Conservation (phyloP, 2,329 filamentous ascomycete genomes). For the Aureobasidium sp. region DNA sequence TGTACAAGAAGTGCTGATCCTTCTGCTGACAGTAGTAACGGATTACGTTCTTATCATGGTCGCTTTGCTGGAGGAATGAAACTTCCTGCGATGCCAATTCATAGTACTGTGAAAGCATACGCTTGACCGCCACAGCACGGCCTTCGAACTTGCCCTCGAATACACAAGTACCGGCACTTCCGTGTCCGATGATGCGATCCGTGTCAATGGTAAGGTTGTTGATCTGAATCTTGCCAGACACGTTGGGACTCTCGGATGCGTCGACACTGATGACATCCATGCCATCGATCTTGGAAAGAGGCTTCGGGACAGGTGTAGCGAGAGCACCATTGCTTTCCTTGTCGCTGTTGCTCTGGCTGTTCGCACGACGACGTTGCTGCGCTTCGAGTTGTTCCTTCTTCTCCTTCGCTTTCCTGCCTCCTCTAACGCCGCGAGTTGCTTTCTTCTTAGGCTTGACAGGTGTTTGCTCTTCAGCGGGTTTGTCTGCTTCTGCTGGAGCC, state of each 20-base stretch:
- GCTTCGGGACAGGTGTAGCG: conserved; percentile 23
- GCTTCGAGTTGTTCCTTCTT: conserved; percentile 20
- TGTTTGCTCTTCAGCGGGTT: conserved; percentile 15
- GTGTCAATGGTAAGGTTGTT: conserved; percentile 55
- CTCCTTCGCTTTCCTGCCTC: conserved; percentile 26
- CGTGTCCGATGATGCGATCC: conserved; percentile 58
- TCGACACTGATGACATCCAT: conserved; percentile 38
- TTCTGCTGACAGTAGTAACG: conserved; percentile 91
- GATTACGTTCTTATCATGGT: conserved; percentile 94
- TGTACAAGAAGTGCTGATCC: conserved; percentile 86
- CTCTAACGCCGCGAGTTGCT: conserved; percentile 41
- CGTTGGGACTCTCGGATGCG: conserved; percentile 34
- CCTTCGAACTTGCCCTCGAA: conserved; percentile 93
- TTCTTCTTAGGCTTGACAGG: conserved; percentile 37
- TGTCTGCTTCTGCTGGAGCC: neutral
- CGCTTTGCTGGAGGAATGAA: conserved; percentile 79
- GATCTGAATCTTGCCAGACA: conserved; percentile 48
- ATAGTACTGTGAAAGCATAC: conserved; percentile 93
- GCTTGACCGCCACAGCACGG: conserved; percentile 87
- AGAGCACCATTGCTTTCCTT: conserved; percentile 26
- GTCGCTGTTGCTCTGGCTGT: conserved; percentile 15
- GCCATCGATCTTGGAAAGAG: conserved; percentile 20
- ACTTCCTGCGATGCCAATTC: conserved; percentile 95
- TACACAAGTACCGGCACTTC: conserved; percentile 94
- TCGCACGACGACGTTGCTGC: conserved; percentile 16